Base-by-base conservation (phyloP, 2,329 filamentous ascomycete species). In the Aaosphaeria arxii region DNA sequence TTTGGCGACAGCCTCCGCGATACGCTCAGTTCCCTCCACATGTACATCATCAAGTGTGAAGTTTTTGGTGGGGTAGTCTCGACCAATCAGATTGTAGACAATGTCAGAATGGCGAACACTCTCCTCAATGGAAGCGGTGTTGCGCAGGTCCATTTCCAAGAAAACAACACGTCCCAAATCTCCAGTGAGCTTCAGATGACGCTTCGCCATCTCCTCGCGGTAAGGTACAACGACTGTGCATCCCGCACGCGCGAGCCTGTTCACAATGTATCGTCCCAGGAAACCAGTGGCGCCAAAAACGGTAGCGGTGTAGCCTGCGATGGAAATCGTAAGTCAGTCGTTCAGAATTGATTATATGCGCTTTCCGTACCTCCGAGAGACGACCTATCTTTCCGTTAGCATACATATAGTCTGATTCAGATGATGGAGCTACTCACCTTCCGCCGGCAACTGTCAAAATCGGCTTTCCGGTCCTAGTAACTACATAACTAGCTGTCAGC, bases 1-100 rank as follows among this genome's bases (percentile, higher is more conserved):
- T 75, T 99, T 99, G 63, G 92, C 94, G 45, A 91, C 90, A 45
- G 94, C 91, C 69, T 96, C 90, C 44, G 84, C 89, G 63, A 99
- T 99, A 59, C 94, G 87, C 76, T 95, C 88, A 13, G 88, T 87
- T 53, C 92, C 91, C 71, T 96, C 91, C 36, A 97, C 84, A 64
- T 99, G 91, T 39, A 97, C 91, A 69, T 97, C 92, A 62, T 89
- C 87, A 52, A 96, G 80, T 48, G 87, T 84, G 74, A 96, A 99
- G 80, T 99, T 99, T 89, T 99, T 99, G 62, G 94, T 99, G 56
- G 92, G 89, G 71, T 97, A 97, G 72, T 92, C 88, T 55, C 92
- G 88, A 56, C 94, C 94, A 65, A 96, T 81, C 61, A 99, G 79
- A 75, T 99, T 99, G 80, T 95, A 96, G 56, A 99, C 94, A 54